A percentile compares a stretch with the other conserved stretches of the same genome.
Conservation (phyloP, 164 flowering plant genomes). For the Stephania yunnanensis region DNA sequence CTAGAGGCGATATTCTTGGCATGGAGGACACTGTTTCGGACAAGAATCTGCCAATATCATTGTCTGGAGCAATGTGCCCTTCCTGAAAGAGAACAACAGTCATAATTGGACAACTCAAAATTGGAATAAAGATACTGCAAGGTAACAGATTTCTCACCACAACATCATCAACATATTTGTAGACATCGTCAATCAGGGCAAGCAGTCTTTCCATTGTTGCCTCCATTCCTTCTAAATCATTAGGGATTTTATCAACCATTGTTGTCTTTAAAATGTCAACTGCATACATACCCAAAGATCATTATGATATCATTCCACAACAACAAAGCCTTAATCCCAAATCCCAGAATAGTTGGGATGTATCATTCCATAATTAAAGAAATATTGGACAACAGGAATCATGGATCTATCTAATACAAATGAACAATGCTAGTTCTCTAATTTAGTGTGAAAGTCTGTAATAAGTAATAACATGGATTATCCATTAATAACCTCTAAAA, state of each 20-base stretch:
- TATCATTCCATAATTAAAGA: neutral
- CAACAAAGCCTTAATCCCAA: too few relatives aligned
- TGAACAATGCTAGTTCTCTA: neutral
- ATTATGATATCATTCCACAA: neutral
- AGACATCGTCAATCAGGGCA: constrained; percentile 69
- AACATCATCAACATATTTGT: constrained; percentile 90
- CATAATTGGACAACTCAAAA: neutral
- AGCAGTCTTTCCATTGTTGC: constrained; percentile 70
- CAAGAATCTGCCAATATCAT: constrained; percentile 66
- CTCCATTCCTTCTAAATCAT: constrained; percentile 96
- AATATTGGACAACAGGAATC: neutral
- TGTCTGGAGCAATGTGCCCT: constrained; percentile 61
- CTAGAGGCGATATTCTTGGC: constrained; percentile 67
- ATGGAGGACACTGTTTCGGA: constrained; percentile 67
- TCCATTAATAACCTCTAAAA: neutral
- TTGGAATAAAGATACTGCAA: neutral
- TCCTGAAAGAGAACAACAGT: constrained; percentile 40
- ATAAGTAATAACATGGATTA: neutral
- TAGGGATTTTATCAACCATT: constrained; percentile 81
- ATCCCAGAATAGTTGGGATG: too few relatives aligned
- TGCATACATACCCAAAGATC: constrained; percentile 20
- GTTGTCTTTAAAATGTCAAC: constrained; percentile 79
- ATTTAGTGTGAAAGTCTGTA: neutral
- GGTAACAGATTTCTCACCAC: constrained; percentile 52
- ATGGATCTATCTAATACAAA: neutral